Base-by-base conservation (phyloP, 1,284 basidiomycete genomes). In the Sphaerobolus stellatus region DNA sequence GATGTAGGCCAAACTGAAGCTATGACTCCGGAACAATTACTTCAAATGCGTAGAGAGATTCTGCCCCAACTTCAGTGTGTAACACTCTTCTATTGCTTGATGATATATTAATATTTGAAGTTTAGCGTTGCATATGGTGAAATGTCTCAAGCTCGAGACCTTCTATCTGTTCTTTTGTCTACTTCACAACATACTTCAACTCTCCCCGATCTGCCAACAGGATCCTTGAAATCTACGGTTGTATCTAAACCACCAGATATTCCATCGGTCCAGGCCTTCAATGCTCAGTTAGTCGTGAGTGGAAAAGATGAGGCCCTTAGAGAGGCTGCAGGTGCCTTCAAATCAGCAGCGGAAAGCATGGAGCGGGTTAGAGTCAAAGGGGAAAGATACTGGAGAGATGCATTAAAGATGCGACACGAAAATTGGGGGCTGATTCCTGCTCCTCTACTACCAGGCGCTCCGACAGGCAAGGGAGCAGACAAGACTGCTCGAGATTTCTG, bases 351-450 rank as follows among this genome's bases (percentile, higher is more conserved):
- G 11, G 76, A 81, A 48, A 78, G 79, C 47, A 81, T 90, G 71
- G 88, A 90, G 63, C 74, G 80, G 44, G 75, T 80, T 20, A 73
- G 84, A 31, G 60, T 79, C 13, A 73, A 77, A 36, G 80, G 81
- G 29, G 88, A 90, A 64, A 80, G 75, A 57, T 91, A 90, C 61
- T 92, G 89, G 89, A 73, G 82, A 6, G 82, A 91, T 65, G 90
- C 89, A 5, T 75, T 92, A 48, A 85, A 81, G 63, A 83, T 89
- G 38, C 75, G 89, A 58, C 71, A 80, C 60, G 80, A 76, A 4
- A 91, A 92, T 58, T 92, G 89, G 90, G 79, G 84, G 9, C 70
- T 92, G 27, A 77, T 86, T 41, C 86, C 89, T 29, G 86, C 89
- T 2, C 88, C 88, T 33, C 74, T 90, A 38, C 88, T 88, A 5